A percentile compares a stretch with the other conserved stretches of the same genome.
Evolutionary conservation across 2,329 filamentous ascomycete genomes (phyloP).

Genomic region (Sporothrix pallida): DNA sequence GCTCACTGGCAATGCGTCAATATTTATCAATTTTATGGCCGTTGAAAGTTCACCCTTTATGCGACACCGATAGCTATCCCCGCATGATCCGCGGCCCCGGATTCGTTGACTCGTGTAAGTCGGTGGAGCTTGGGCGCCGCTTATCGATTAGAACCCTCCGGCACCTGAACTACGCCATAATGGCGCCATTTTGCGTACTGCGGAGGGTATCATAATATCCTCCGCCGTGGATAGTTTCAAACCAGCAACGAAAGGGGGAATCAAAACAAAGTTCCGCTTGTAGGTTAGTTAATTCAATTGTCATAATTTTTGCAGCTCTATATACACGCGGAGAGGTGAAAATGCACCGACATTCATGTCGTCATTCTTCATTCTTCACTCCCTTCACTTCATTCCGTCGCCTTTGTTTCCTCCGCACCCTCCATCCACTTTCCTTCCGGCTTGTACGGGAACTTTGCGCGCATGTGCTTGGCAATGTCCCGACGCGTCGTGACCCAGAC

Average conservation of each 20-base stretch:
- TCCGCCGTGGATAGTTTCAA: no score
- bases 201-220: no score
- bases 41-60: not conserved
- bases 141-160: not conserved
- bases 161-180: no score
- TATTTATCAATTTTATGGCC: not conserved
- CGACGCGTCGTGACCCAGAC: conserved; percentile 62
- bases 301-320: no score
- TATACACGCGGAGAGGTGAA: no score
- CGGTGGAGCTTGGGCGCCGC: not conserved
- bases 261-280: no score
- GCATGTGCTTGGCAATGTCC: conserved; percentile 59
- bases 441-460: conserved; percentile 50
- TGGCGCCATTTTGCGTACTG: no score
- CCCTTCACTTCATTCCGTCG: not conserved
- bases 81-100: conserved; percentile 2
- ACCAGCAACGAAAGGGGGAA: no score
- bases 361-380: no score
- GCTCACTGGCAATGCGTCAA: not conserved
- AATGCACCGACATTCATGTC: no score
- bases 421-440: conserved; percentile 43
- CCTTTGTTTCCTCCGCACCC: not conserved
- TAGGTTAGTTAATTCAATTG: no score
- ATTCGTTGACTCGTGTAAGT: conserved; percentile 9
- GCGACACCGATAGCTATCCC: not conserved